Conservation (phyloP, 257 asterid genomes). For the Apocynum venetum region DNA sequence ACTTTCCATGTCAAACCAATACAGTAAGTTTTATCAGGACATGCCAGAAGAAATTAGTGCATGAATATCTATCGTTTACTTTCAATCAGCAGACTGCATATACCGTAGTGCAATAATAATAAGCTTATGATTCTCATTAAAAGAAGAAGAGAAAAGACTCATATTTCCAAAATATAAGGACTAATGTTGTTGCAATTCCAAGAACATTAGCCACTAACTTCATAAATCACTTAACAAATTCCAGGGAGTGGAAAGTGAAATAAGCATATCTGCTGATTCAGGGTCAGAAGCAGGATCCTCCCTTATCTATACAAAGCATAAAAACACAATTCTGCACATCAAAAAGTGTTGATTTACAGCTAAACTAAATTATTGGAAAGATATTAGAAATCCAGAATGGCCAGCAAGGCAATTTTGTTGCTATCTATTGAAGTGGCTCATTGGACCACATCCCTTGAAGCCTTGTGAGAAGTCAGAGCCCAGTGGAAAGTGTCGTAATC, state of each 20-base stretch:
- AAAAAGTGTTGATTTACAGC: background rate
- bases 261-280: conserved; percentile 15
- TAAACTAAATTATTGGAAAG: conserved; percentile 13
- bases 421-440: conserved; percentile 16
- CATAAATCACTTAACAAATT: background rate
- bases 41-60: background rate
- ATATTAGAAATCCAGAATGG: conserved; percentile 8
- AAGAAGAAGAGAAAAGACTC: background rate
- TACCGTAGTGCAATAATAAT: background rate
- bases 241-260: conserved; percentile 14
- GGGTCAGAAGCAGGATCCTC: conserved; percentile 12
- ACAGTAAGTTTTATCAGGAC: background rate
- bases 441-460: conserved; percentile 15
- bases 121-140: background rate
- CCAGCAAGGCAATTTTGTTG: conserved; percentile 15
- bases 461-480: background rate
- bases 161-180: background rate
- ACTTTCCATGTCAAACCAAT: conserved; percentile 1
- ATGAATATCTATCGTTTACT: background rate
- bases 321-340: background rate
- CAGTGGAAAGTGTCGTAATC: conserved; percentile 11
- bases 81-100: conserved; percentile 3
- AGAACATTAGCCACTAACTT: conserved; percentile 4
- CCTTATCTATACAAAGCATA: conserved; percentile 9
- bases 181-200: background rate